Evolutionary conservation across 2,329 filamentous ascomycete genomes (phyloP).

Genomic region (Rutstroemia sp.): DNA sequence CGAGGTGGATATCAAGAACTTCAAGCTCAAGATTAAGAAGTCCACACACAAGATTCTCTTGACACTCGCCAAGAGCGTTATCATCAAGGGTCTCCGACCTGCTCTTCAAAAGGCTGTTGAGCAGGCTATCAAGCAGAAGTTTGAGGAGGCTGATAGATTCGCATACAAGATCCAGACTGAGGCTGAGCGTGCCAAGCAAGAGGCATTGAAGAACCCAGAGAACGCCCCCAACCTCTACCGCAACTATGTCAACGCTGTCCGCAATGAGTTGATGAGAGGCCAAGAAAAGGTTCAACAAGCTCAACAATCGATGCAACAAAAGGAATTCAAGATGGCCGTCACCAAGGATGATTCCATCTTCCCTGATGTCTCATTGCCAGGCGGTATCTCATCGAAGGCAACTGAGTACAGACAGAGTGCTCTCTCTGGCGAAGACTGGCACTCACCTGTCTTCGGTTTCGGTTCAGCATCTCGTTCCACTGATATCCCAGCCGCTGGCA

Average conservation of each 20-base stretch:
- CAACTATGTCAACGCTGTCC: slow-evolving; percentile 69
- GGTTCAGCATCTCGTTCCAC: slow-evolving; percentile 67
- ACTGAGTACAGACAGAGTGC: slow-evolving; percentile 89
- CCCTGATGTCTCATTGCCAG: slow-evolving; percentile 76
- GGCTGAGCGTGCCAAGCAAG: slow-evolving; percentile 63
- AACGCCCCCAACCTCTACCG: slow-evolving; percentile 77
- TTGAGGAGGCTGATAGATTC: slow-evolving; percentile 65
- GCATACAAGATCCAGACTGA: slow-evolving; percentile 76
- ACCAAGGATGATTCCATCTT: slow-evolving; percentile 90
- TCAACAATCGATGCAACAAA: slow-evolving; percentile 57
- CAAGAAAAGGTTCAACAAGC: slow-evolving; percentile 79
- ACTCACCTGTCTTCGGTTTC: slow-evolving; percentile 87
- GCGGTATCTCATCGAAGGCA: slow-evolving; percentile 86
- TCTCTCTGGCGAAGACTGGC: slow-evolving; percentile 84
- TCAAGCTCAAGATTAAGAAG: slow-evolving; percentile 86
- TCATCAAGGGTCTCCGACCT: slow-evolving; percentile 77
- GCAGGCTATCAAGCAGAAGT: slow-evolving; percentile 74
- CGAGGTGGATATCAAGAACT: slow-evolving; percentile 70
- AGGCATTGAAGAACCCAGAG: slow-evolving; percentile 38
- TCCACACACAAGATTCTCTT: slow-evolving; percentile 94
- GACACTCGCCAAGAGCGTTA: slow-evolving; percentile 74
- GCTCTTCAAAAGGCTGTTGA: slow-evolving; percentile 81
- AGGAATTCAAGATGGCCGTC: slow-evolving; percentile 73
- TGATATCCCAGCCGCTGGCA: slow-evolving; percentile 54
- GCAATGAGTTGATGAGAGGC: slow-evolving; percentile 65